Evolutionary conservation across 192 early-diverging fungal species (phyloP).

Genomic region (Coemansia sp.): DNA sequence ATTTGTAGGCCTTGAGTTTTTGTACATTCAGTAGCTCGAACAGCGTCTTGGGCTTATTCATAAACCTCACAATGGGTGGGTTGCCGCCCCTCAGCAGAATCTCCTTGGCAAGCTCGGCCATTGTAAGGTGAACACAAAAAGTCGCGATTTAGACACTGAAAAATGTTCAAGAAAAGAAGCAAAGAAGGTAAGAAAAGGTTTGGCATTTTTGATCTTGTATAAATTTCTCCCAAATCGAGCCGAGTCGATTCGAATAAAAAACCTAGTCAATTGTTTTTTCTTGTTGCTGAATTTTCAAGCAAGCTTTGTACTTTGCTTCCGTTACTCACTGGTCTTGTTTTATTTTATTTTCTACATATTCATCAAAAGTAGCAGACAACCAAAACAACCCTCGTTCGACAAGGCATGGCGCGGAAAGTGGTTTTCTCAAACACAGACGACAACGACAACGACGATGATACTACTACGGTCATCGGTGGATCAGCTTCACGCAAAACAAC

Average conservation of each 20-base stretch:
- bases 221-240: neutral
- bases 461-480: neutral
- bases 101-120: constrained; percentile 34
- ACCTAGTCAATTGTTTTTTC: neutral
- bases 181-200: neutral
- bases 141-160: neutral
- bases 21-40: constrained; percentile 47
- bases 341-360: neutral
- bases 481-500: neutral
- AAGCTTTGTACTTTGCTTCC: neutral
- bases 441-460: neutral
- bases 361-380: neutral
- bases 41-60: constrained; percentile 36
- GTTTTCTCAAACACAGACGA: constrained; percentile 5
- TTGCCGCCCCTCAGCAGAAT: constrained; percentile 26
- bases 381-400: too few relatives aligned
- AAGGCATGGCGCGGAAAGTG: constrained; percentile 8
- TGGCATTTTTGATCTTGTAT: neutral
- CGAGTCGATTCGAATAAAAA: neutral
- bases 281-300: neutral
- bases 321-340: neutral
- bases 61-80: constrained; percentile 24
- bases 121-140: neutral
- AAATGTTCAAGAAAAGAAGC: neutral
- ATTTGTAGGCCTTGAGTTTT: constrained; percentile 23